Conservation (phyloP, 2,329 filamentous ascomycete species). For the Microascus cirrosus region DNA sequence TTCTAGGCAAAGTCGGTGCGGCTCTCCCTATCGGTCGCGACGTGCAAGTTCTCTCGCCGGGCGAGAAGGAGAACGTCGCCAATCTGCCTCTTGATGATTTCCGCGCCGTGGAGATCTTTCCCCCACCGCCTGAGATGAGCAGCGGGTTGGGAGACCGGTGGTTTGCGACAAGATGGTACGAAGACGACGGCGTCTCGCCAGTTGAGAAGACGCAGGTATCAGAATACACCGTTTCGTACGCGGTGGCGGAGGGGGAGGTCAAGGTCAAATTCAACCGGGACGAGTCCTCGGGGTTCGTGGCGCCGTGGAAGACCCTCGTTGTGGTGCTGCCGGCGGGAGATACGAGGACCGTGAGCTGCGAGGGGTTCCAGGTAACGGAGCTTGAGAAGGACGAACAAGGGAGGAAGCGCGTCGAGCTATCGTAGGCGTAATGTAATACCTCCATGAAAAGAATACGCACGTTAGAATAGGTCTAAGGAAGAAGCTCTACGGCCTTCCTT, state of each 20-base stretch:
- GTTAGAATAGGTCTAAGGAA: background rate
- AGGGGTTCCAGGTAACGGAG: constrained; percentile 3
- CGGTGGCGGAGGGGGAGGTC: constrained; percentile 9
- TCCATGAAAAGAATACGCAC: background rate
- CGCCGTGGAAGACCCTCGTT: constrained; percentile 20
- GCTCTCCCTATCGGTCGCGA: constrained; percentile 23
- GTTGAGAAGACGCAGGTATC: constrained; percentile 19
- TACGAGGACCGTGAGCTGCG: constrained; percentile 8
- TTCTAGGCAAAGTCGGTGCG: constrained; percentile 25
- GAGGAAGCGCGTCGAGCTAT: constrained; percentile 11
- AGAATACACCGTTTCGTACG: constrained; percentile 18
- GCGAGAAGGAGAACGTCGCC: constrained; percentile 24
- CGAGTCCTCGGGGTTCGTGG: constrained; percentile 19
- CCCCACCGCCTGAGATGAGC: constrained; percentile 12
- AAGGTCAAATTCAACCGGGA: constrained; percentile 16
- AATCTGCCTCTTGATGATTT: constrained; percentile 27
- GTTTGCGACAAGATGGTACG: constrained; percentile 21
- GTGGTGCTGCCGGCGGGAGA: constrained; percentile 21
- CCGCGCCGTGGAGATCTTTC: constrained; percentile 30
- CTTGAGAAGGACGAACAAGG: constrained; percentile 12
- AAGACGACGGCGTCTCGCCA: constrained; percentile 24
- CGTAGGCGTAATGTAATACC: background rate
- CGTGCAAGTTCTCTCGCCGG: constrained; percentile 16
- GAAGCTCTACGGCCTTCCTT: background rate
- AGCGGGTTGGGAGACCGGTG: constrained; percentile 10